Percentiles rank a stretch among this genome's conserved stretches.
phyloP scores from a whole-genome alignment of 768 basidiomycete genomes.

The Gyrodon lividus region DNA sequence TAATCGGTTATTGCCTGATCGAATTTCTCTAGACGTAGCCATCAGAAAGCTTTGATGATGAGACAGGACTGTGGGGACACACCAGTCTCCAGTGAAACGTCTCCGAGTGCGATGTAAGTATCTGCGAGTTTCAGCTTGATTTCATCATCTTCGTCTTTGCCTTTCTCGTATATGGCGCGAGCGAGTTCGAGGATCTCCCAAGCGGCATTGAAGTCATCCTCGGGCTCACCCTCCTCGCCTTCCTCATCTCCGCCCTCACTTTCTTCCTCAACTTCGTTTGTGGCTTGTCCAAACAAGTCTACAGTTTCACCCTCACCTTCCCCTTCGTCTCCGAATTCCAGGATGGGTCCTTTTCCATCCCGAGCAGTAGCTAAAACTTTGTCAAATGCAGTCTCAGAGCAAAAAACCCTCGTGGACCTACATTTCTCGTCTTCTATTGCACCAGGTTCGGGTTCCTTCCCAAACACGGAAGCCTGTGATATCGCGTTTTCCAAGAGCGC shows the following conservation, averaged over 20 bases:
- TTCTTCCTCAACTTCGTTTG: constrained; percentile 49
- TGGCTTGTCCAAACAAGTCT: constrained; percentile 62
- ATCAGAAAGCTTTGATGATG: background rate
- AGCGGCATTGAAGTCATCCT: constrained; percentile 97
- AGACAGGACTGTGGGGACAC: constrained; percentile 19
- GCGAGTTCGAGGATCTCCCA: constrained; percentile 98
- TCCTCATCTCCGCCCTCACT: constrained; percentile 57
- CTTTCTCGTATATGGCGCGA: constrained; percentile 78
- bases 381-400: background rate
- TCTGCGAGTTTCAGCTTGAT: constrained; percentile 84
- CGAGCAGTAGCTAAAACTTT: constrained; percentile 27
- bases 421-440: constrained; percentile 43
- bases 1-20: constrained; percentile 92
- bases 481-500: constrained; percentile 93
- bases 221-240: constrained; percentile 76
- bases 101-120: constrained; percentile 86
- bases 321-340: constrained; percentile 82
- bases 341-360: constrained; percentile 51
- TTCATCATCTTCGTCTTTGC: constrained; percentile 54
- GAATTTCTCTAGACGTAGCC: constrained; percentile 73
- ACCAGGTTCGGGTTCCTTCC: constrained; percentile 68
- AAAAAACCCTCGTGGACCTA: constrained; percentile 5
- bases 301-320: constrained; percentile 59
- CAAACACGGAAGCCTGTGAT: constrained; percentile 80
- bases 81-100: constrained; percentile 98